These are phyloP conservation scores for Fraxinus latifolia DNA, from an alignment of 305 asterid species.

Conservation along the genomic window DNA sequence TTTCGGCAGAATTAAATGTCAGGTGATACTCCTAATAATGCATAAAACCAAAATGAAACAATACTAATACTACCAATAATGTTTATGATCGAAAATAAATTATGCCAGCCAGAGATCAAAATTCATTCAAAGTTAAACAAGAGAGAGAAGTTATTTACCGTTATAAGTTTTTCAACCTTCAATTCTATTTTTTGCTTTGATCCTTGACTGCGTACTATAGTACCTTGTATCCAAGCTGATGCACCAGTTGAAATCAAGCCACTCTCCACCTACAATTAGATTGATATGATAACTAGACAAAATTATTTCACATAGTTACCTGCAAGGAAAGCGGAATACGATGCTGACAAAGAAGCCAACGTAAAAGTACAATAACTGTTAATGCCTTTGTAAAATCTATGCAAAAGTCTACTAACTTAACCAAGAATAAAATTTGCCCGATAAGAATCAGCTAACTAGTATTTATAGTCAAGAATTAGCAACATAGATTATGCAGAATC, in stretches of 20 bases:
- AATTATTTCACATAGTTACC: constrained; percentile 18
- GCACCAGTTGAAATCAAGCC: constrained; percentile 81
- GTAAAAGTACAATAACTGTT: not conserved
- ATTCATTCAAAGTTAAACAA: not conserved
- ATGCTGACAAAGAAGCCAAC: not conserved
- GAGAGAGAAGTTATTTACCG: constrained; percentile 47
- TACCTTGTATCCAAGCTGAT: constrained; percentile 78
- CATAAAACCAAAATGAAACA: not conserved
- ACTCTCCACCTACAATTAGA: constrained; percentile 58
- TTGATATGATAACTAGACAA: constrained; percentile 4
- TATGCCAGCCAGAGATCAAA: constrained; percentile 4
- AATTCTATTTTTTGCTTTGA: constrained; percentile 84
- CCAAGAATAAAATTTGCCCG: not conserved
- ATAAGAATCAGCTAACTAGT: not conserved
- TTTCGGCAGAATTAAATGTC: not conserved
- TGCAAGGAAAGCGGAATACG: constrained; percentile 8
- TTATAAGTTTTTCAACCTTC: constrained; percentile 72
- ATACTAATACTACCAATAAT: not conserved
- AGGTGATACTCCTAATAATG: not conserved
- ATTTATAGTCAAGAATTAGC: not conserved
- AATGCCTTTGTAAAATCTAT: not conserved
- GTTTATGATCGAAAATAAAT: not conserved
- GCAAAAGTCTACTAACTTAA: constrained; percentile 4
- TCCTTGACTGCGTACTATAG: constrained; percentile 82
- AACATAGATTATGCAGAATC: not conserved